Conservation (phyloP, 2,329 filamentous ascomycete genomes). For the Fonsecaea monophora region DNA sequence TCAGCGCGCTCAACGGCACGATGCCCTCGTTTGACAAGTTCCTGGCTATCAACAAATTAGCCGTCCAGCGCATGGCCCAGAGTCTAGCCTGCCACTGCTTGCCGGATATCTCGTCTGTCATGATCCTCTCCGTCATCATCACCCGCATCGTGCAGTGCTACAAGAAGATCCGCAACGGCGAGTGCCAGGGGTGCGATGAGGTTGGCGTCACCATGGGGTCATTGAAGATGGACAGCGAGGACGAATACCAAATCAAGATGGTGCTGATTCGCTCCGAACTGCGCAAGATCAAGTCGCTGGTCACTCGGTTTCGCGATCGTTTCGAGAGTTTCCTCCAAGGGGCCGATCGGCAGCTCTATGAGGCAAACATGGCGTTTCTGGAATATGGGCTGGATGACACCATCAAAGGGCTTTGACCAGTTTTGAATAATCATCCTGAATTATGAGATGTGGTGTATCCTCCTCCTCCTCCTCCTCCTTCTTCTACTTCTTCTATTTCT, state of each 20-base stretch:
- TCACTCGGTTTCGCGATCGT: background rate
- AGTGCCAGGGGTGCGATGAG: background rate
- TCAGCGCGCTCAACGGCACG: constrained; percentile 2
- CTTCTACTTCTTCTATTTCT: background rate
- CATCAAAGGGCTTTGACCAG: constrained; percentile 10
- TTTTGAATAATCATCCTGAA: no score
- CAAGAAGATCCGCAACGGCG: constrained; percentile 10
- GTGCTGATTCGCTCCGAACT: constrained; percentile 11
- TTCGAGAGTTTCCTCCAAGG: constrained; percentile 6
- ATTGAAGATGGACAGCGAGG: constrained; percentile 12
- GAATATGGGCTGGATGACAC: constrained; percentile 7
- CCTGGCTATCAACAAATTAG: constrained; percentile 11
- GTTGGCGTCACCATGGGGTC: constrained; percentile 10
- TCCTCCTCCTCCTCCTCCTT: no score
- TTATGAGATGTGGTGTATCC: no score
- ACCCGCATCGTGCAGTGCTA: constrained; percentile 13
- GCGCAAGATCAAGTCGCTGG: constrained; percentile 9
- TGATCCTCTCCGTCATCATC: constrained; percentile 12
- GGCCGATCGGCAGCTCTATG: constrained; percentile 5
- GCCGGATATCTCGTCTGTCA: constrained; percentile 7
- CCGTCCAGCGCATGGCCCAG: constrained; percentile 6
- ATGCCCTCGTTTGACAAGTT: constrained; percentile 14
- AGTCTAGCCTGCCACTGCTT: constrained; percentile 5
- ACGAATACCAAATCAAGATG: constrained; percentile 17
- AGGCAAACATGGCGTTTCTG: constrained; percentile 10